Evolutionary conservation across 805 yeast genomes (phyloP).

Genomic region (Schwanniomyces vanrijiae): DNA sequence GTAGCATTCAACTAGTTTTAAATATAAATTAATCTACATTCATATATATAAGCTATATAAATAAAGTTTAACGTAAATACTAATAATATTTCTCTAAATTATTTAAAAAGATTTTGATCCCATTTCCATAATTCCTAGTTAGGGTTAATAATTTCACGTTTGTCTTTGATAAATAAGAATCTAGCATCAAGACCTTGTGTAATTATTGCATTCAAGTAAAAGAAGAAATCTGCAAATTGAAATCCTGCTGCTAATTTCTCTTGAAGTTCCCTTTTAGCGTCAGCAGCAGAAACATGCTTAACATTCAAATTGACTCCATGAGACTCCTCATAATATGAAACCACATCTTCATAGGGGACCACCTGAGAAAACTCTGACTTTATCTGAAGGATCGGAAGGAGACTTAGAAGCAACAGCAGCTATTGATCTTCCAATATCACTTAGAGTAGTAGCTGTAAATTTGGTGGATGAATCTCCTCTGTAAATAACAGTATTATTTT

Average conservation of each 20-base stretch:
- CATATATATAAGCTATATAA: no score
- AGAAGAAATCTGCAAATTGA: constrained; percentile 29
- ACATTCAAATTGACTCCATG: constrained; percentile 34
- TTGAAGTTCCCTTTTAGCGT: constrained; percentile 28
- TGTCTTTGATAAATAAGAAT: constrained; percentile 16
- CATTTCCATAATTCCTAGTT: constrained; percentile 38
- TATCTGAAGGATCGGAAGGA: constrained; percentile 41
- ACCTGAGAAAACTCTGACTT: constrained; percentile 40
- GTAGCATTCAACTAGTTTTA: no score
- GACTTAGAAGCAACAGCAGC: constrained; percentile 41
- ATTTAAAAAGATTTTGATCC: constrained; percentile 9
- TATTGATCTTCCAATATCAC: constrained; percentile 45
- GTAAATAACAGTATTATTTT: constrained; percentile 29
- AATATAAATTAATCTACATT: no score
- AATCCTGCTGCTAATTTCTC: constrained; percentile 25
- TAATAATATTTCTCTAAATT: no score
- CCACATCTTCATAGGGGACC: constrained; percentile 37
- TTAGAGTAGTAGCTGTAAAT: constrained; percentile 33
- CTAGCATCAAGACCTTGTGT: constrained; percentile 46
- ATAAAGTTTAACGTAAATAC: no score
- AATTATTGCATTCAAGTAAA: constrained; percentile 31
- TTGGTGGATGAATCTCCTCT: constrained; percentile 40
- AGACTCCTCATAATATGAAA: constrained; percentile 38
- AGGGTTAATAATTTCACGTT: constrained; percentile 38
- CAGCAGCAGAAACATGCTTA: constrained; percentile 23